Evolutionary conservation across 1,139 yeast genomes (phyloP).

Genomic region (Blastobotrys buckinghamii): DNA sequence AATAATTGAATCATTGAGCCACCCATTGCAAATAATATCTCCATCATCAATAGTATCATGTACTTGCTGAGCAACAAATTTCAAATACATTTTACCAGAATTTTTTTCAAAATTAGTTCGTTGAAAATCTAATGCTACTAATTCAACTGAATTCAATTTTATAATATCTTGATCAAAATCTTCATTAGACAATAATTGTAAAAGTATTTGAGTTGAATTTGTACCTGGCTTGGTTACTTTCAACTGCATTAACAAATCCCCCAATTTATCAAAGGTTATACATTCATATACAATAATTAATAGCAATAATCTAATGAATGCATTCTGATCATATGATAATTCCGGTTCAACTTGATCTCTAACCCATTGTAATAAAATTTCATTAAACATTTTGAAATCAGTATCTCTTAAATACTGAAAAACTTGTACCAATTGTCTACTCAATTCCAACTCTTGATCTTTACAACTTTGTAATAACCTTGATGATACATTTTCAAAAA

Average conservation of each 20-base stretch:
- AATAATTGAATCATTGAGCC: conserved; percentile 11
- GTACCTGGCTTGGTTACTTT: conserved; percentile 20
- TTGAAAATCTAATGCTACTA: conserved; percentile 22
- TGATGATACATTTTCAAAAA: conserved; percentile 17
- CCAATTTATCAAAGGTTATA: conserved; percentile 31
- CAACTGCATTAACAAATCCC: conserved; percentile 30
- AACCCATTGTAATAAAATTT: conserved; percentile 24
- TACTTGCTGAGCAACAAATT: conserved; percentile 22
- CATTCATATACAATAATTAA: conserved; percentile 37
- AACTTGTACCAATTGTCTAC: conserved; percentile 18
- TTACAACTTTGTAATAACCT: conserved; percentile 20
- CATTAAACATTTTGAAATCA: conserved; percentile 21
- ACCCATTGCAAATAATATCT: background rate
- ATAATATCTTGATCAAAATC: conserved; percentile 8
- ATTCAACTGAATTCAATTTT: conserved; percentile 22
- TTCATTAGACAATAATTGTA: conserved; percentile 17
- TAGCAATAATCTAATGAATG: conserved; percentile 28
- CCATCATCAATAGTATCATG: conserved; percentile 14
- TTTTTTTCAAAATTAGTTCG: conserved; percentile 21
- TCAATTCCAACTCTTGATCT: conserved; percentile 5
- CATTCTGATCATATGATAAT: conserved; percentile 19
- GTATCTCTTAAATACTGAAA: conserved; percentile 24
- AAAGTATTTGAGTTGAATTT: conserved; percentile 14
- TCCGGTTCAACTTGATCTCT: conserved; percentile 24
- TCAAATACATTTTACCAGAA: conserved; percentile 20